Evolutionary conservation across 257 asterid species (phyloP), one percentile per base, ranked within the genome.

Genomic region (Anisodus tanguticus): DNA sequence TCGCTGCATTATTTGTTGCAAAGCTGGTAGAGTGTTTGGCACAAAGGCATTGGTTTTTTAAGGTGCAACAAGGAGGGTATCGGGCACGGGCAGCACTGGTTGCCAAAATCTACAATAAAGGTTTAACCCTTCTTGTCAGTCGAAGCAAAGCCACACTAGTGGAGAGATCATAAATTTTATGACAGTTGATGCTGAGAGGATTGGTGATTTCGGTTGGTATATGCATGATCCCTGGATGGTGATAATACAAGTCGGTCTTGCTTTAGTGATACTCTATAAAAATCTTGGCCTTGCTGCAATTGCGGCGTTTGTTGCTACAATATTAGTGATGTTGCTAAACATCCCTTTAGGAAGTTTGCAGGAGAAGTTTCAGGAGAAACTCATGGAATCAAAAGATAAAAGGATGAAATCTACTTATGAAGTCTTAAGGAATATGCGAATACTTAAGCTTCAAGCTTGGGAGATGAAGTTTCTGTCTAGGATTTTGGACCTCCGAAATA

Each of bases 371-470:
- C 98, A 96, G 88, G 97, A 90, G 0, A 82, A 83, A 66, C 87
- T 96, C 10, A 96, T 96, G 99, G 88, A 91, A 85, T 89, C 97
- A 0, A 96, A 96, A 84, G 99, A 96, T 84, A 79, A 53, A 74
- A 93, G 99, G 89, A 96, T 94, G 99, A 96, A 94, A 79, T 88
- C 95, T 4, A 94, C 97, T 2, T 94, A 98, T 62, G 99, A 96
- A 88, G 91, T 96, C 15, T 89, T 96, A 90, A 89, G 96, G 88
- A 96, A 93, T 89, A 96, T 96, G 98, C 91, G 98, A 85, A 93
- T 94, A 77, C 97, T 96, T 79, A 96, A 94, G 86, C 97, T 96
- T 68, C 99, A 96, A 84, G 95, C 98, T 26, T 94, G 99, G 99
- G 99, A 96, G 87, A 54, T 92, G 91, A 92, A 94, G 90, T 93